These are phyloP conservation scores for Cryptococcus depauperatus DNA, from an alignment of 1,284 basidiomycete genomes.

Conservation along the genomic window DNA sequence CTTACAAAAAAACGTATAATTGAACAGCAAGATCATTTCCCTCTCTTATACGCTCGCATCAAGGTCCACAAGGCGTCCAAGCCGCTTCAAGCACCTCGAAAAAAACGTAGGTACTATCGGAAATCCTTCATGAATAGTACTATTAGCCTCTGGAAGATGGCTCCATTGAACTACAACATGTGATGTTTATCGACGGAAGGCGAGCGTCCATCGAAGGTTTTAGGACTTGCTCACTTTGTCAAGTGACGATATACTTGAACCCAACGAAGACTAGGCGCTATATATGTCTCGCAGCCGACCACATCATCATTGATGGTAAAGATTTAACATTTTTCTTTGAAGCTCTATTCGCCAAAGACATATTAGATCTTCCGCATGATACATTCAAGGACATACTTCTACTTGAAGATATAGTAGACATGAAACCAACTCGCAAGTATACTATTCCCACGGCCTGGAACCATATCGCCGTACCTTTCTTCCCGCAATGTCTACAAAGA, in stretches of 20 bases:
- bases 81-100: slow-evolving; percentile 9
- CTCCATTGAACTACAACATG: slow-evolving; percentile 1
- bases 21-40: slow-evolving; percentile 26
- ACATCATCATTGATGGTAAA: slow-evolving; percentile 17
- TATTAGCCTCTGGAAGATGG: neutral
- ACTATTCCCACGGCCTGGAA: slow-evolving; percentile 19
- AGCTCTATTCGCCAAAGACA: slow-evolving; percentile 12
- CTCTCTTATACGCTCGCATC: slow-evolving; percentile 17
- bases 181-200: neutral
- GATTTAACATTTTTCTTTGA: slow-evolving; percentile 13
- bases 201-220: neutral
- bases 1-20: slow-evolving; percentile 19
- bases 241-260: slow-evolving; percentile 5
- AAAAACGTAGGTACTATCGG: slow-evolving; percentile 6
- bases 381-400: slow-evolving; percentile 3
- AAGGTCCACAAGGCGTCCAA: slow-evolving; percentile 7
- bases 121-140: slow-evolving; percentile 7
- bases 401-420: slow-evolving; percentile 23
- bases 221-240: slow-evolving; percentile 8
- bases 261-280: slow-evolving; percentile 3
- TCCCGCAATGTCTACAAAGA: slow-evolving; percentile 25
- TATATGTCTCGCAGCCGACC: slow-evolving; percentile 5
- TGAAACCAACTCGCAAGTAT: slow-evolving; percentile 11
- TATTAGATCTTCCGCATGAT: slow-evolving; percentile 16
- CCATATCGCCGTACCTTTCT: slow-evolving; percentile 27